These are phyloP conservation scores for Schizophyllum amplum DNA, from an alignment of 1,284 basidiomycete species.

Conservation along the genomic window DNA sequence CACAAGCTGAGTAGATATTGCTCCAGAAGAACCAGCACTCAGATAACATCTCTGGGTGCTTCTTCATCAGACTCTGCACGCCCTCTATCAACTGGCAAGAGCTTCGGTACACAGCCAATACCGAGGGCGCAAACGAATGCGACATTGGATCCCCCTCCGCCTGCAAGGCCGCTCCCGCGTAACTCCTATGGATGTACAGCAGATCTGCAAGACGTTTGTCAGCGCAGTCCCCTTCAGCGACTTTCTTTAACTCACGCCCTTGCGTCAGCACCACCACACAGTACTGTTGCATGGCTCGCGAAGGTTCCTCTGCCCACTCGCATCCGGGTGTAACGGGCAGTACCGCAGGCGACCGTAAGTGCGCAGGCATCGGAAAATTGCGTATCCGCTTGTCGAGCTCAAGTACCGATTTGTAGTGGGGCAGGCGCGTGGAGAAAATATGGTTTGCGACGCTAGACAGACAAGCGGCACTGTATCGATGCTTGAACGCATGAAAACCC, in stretches of 20 bases:
- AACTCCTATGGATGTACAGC: constrained; percentile 43
- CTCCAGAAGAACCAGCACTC: constrained; percentile 48
- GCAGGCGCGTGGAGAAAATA: constrained; percentile 29
- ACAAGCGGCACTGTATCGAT: constrained; percentile 36
- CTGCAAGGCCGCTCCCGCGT: constrained; percentile 36
- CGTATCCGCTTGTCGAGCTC: constrained; percentile 39
- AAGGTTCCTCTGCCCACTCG: constrained; percentile 32
- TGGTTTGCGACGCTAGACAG: constrained; percentile 35
- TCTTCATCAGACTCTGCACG: constrained; percentile 28
- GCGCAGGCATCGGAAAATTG: constrained; percentile 32
- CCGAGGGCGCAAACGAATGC: constrained; percentile 39
- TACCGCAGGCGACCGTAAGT: constrained; percentile 30
- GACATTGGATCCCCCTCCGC: constrained; percentile 31
- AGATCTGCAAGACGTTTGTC: constrained; percentile 27
- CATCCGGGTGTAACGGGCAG: constrained; percentile 19
- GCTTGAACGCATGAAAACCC: constrained; percentile 39
- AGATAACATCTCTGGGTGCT: constrained; percentile 27
- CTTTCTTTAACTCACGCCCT: constrained; percentile 36
- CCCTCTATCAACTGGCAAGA: constrained; percentile 33
- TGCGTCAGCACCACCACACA: constrained; percentile 31
- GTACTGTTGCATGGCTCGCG: constrained; percentile 37
- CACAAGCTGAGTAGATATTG: constrained; percentile 39
- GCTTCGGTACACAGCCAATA: constrained; percentile 35
- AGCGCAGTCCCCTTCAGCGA: too few relatives aligned
- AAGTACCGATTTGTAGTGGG: constrained; percentile 32